Evolutionary conservation across 345 rosid genomes (phyloP).

Genomic region (Mallotus nudiflorus): DNA sequence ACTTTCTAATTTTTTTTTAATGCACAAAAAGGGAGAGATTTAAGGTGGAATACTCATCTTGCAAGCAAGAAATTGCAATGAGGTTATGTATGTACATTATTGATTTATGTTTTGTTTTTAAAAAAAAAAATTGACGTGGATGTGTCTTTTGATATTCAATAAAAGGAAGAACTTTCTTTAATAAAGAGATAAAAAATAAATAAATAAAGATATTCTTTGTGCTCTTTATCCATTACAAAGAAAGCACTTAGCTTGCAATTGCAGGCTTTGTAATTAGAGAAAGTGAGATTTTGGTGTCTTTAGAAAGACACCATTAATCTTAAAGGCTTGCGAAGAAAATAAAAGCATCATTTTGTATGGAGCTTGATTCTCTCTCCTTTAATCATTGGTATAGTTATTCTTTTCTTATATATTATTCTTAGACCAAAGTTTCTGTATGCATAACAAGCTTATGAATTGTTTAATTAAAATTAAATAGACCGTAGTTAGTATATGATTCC

Average conservation of each 20-base stretch:
- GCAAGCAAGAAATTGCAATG: slow-evolving; percentile 40
- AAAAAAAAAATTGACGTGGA: not conserved
- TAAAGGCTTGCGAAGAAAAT: not conserved
- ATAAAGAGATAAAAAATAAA: slow-evolving; percentile 24
- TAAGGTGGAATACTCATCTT: slow-evolving; percentile 20
- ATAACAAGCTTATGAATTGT: too few species aligned
- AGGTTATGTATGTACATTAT: slow-evolving; percentile 22
- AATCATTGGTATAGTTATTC: not conserved
- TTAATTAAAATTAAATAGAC: too few species aligned
- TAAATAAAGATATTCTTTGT: slow-evolving; percentile 32
- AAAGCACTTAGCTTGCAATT: slow-evolving; percentile 14
- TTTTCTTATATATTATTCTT: too few species aligned
- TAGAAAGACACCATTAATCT: slow-evolving; percentile 6
- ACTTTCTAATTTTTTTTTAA: slow-evolving; percentile 47
- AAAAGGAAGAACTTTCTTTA: slow-evolving; percentile 22
- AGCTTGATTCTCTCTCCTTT: not conserved
- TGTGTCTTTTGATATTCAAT: slow-evolving; percentile 15
- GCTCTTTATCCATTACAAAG: slow-evolving; percentile 23
- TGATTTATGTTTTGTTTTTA: not conserved
- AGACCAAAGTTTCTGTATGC: too few species aligned
- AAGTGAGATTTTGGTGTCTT: slow-evolving; percentile 43
- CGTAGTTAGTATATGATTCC: too few species aligned
- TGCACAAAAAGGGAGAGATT: slow-evolving; percentile 38
- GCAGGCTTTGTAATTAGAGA: slow-evolving; percentile 50
- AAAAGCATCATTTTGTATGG: not conserved